Percentiles rank a stretch among this genome's conserved stretches.
Evolutionary conservation across 441 rosid species (phyloP).

Genomic region (Euphorbia corollata): DNA sequence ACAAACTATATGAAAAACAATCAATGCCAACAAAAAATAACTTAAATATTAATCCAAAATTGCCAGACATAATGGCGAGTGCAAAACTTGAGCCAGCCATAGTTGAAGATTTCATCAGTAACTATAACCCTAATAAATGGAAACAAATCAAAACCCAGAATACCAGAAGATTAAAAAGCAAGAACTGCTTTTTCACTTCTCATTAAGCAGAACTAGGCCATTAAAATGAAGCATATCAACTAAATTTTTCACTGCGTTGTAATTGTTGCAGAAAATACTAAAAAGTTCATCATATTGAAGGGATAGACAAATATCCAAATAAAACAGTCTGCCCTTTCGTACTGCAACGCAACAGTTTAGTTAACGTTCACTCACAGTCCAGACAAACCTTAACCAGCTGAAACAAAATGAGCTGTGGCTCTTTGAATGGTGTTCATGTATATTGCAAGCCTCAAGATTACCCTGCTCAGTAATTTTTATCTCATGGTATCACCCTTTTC

Average conservation of each 20-base stretch:
- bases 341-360: slow-evolving; percentile 10
- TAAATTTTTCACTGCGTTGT: background rate
- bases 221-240: background rate
- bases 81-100: background rate
- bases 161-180: background rate
- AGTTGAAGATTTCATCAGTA: background rate
- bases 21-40: background rate
- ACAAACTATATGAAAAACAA: background rate
- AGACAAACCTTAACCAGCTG: background rate
- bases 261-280: background rate
- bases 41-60: background rate
- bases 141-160: background rate
- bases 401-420: background rate
- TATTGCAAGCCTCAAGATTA: background rate
- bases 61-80: background rate
- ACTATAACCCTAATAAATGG: background rate
- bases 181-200: background rate
- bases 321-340: background rate
- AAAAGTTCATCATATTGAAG: background rate
- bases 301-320: slow-evolving; percentile 9
- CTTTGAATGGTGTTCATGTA: slow-evolving; percentile 8
- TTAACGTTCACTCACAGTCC: background rate
- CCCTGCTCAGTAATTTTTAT: slow-evolving; percentile 4
- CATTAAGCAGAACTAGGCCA: background rate
- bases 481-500: slow-evolving; percentile 29